Evolutionary conservation across 2,329 filamentous ascomycete genomes (phyloP).

Genomic region (Epichloe bromicola): DNA sequence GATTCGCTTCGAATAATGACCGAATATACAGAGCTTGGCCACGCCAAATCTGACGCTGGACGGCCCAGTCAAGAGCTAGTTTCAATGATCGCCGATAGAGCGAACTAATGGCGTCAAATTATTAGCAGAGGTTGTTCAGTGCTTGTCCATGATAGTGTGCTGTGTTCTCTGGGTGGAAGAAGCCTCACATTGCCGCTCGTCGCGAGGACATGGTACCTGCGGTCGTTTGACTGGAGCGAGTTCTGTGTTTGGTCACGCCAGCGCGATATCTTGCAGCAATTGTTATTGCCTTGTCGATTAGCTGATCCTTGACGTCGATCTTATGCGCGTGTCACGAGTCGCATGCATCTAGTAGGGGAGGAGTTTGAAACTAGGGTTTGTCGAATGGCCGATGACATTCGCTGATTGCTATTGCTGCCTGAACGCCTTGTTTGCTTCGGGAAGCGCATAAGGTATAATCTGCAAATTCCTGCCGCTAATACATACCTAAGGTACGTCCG

Average conservation of each 20-base stretch:
- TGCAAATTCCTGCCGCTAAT: no score
- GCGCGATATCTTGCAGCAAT: no score
- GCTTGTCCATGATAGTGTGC: background rate
- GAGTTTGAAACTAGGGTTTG: background rate
- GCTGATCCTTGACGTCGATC: no score
- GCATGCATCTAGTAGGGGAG: background rate
- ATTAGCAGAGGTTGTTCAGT: background rate
- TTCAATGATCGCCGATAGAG: conserved; percentile 91
- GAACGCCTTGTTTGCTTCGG: background rate
- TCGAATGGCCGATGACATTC: background rate
- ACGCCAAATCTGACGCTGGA: conserved; percentile 86
- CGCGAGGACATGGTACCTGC: conserved; percentile 18
- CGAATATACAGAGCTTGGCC: conserved; percentile 94
- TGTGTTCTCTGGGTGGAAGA: conserved; percentile 4
- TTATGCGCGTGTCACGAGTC: background rate
- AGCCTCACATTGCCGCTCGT: conserved; percentile 37
- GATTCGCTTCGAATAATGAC: conserved; percentile 89
- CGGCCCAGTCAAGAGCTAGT: conserved; percentile 87
- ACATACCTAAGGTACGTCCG: no score
- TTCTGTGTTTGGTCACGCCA: no score
- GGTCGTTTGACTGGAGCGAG: no score
- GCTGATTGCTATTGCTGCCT: background rate
- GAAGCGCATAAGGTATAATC: no score
- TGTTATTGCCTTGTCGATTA: no score
- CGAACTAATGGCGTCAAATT: conserved; percentile 30